Evolutionary conservation across 2,329 filamentous ascomycete genomes (phyloP).

Genomic region (Cercospora sp.): DNA sequence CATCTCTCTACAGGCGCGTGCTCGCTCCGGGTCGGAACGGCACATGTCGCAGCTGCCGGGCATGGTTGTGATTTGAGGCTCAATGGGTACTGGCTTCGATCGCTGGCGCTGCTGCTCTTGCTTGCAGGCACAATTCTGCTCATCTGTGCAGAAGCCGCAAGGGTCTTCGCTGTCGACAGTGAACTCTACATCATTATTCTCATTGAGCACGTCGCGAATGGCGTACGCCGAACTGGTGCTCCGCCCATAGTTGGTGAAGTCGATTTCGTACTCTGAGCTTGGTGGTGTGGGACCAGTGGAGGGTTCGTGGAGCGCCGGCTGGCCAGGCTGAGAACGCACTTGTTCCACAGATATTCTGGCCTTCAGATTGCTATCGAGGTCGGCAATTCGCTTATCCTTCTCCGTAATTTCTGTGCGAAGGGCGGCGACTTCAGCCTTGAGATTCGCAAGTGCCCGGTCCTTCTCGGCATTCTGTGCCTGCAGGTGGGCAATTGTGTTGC

Average conservation of each 20-base stretch:
- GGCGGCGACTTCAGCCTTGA: not conserved
- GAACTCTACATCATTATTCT: slow-evolving; percentile 28
- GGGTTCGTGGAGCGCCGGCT: not conserved
- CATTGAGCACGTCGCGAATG: slow-evolving; percentile 18
- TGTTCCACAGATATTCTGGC: slow-evolving; percentile 1
- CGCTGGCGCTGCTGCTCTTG: slow-evolving; percentile 20
- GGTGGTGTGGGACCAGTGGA: slow-evolving; percentile 23
- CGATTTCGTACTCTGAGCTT: slow-evolving; percentile 26
- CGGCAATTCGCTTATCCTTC: not conserved
- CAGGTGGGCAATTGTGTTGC: slow-evolving; percentile 7
- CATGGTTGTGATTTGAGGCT: slow-evolving; percentile 18
- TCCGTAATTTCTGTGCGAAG: not conserved
- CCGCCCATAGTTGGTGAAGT: slow-evolving; percentile 29
- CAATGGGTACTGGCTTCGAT: slow-evolving; percentile 9
- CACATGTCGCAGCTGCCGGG: slow-evolving; percentile 37
- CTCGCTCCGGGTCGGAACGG: slow-evolving; percentile 31
- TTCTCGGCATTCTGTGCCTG: not conserved
- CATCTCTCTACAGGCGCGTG: slow-evolving; percentile 31
- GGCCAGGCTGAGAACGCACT: slow-evolving; percentile 1
- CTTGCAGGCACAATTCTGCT: slow-evolving; percentile 32
- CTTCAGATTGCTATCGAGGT: slow-evolving; percentile 1
- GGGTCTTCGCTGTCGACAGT: slow-evolving; percentile 23
- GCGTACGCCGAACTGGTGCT: slow-evolving; percentile 5
- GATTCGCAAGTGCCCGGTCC: slow-evolving; percentile 3
- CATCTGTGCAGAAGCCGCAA: slow-evolving; percentile 37